Evolutionary conservation across 495 filamentous ascomycete species (phyloP).

Genomic region (Neurospora intermedia): DNA sequence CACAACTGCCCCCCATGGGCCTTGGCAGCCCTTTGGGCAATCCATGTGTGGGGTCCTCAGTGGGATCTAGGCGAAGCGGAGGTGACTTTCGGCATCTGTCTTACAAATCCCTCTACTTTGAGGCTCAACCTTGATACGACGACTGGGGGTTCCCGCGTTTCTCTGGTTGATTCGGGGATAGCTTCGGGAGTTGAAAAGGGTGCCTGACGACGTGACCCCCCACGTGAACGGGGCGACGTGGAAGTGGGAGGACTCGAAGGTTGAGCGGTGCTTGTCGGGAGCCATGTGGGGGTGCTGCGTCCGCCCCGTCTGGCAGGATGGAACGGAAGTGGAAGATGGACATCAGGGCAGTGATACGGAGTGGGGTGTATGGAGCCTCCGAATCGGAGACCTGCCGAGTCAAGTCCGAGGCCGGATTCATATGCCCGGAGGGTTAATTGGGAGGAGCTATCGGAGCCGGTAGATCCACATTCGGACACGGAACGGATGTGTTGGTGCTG

Average conservation of each 20-base stretch:
- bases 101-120: background rate
- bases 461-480: background rate
- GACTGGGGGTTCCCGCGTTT: background rate
- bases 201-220: background rate
- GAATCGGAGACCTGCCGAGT: background rate
- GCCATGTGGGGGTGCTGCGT: background rate
- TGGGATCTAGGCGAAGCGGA: conserved; percentile 18
- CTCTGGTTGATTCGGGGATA: background rate
- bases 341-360: background rate
- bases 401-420: background rate
- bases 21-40: background rate
- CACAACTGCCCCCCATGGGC: background rate
- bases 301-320: background rate
- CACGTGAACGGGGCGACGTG: background rate
- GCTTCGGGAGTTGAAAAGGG: background rate
- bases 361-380: background rate
- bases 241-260: background rate
- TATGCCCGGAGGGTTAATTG: background rate
- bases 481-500: background rate
- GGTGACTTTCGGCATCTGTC: conserved; percentile 13
- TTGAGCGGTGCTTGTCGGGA: background rate
- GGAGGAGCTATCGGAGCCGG: background rate
- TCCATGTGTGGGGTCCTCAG: conserved; percentile 4
- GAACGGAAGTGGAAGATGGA: too few relatives aligned
- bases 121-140: background rate